A percentile compares a stretch with the other conserved stretches of the same genome.
Evolutionary conservation across 441 rosid species (phyloP).

Genomic region (Erysimum cheiri): DNA sequence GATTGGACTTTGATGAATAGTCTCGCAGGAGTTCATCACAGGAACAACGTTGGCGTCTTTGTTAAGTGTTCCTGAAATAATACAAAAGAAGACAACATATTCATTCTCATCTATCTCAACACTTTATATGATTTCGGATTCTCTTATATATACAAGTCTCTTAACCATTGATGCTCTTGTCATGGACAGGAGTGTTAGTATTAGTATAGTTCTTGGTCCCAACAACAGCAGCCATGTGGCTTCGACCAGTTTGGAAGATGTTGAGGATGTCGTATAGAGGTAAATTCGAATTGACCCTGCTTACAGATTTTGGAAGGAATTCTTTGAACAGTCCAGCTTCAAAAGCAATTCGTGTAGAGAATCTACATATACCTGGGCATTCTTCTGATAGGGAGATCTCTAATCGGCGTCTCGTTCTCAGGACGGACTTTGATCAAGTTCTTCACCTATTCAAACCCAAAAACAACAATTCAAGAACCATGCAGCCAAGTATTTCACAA

Average conservation of each 20-base stretch:
- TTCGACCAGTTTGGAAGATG: slow-evolving; percentile 78
- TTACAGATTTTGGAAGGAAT: slow-evolving; percentile 16
- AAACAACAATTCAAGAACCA: no score
- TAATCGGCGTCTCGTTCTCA: slow-evolving; percentile 66
- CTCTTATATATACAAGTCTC: slow-evolving; percentile 21
- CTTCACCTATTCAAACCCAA: slow-evolving; percentile 56
- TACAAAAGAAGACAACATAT: neutral
- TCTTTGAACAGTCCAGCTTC: neutral
- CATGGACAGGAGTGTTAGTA: slow-evolving; percentile 43
- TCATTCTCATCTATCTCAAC: neutral
- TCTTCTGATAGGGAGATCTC: slow-evolving; percentile 69
- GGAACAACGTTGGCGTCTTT: slow-evolving; percentile 46
- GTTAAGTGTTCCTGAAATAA: slow-evolving; percentile 42
- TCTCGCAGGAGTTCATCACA: slow-evolving; percentile 34
- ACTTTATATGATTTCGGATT: slow-evolving; percentile 1
- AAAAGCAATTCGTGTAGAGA: slow-evolving; percentile 9
- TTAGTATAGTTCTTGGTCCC: slow-evolving; percentile 45
- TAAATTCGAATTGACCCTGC: slow-evolving; percentile 62
- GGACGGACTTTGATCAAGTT: slow-evolving; percentile 64
- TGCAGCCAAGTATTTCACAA: slow-evolving; percentile 16
- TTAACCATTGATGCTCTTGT: slow-evolving; percentile 37
- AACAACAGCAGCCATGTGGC: slow-evolving; percentile 88
- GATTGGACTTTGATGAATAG: slow-evolving; percentile 39
- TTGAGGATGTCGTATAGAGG: slow-evolving; percentile 87
- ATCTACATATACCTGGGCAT: slow-evolving; percentile 62